Evolutionary conservation across 179 eudicot genomes (phyloP), one percentile per base, ranked within the genome.

Genomic region (Beta corolliflora): DNA sequence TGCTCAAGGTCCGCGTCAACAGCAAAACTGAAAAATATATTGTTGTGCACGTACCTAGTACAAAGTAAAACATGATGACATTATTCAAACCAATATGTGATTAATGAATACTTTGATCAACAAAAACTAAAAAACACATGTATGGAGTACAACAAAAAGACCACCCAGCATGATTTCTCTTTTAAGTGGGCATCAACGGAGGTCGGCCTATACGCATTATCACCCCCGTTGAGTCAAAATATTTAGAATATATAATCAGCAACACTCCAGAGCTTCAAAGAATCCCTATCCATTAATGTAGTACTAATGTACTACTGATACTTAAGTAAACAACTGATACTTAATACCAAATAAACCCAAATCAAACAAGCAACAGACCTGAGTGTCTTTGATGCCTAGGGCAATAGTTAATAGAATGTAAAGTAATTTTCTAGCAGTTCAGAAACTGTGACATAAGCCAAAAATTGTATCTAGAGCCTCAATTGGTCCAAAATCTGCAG

Each of bases 1-100:
- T 91, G 93, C 83, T 94, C 94, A 66, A 96, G 92, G 83, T 96
- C 99, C 80, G 94, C 89, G 86, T 96, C 99, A 84, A 96, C 94
- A 82, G 99, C 98, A 86, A 96, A 96, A 83, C 99, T 96, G 89
- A 93, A 96, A 91, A 96, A 96, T 91, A 96, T 96, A 79, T 94
- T 96, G 93, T 96, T 96, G 93, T 96, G 99, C 69, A 96, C 99
- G 85, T 96, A 96, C 99, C 99, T 96, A 84, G 71, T 76, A 85
- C 15, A 79, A 70, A 60, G 53, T 14, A 76, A 44, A 55, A 55
- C 10, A 56, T 10, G 13, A 59, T 18, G 23, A 11, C 9, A 12
- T 19, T 14, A 19, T 11, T 44, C 6, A 76, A 45, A 41, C 6
- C 69, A 75, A n/a, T 56, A 45, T 23, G 18, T 13, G n/a, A 2